Evolutionary conservation across 495 filamentous ascomycete genomes (phyloP).

Genomic region (Penicillium ochrochloron): DNA sequence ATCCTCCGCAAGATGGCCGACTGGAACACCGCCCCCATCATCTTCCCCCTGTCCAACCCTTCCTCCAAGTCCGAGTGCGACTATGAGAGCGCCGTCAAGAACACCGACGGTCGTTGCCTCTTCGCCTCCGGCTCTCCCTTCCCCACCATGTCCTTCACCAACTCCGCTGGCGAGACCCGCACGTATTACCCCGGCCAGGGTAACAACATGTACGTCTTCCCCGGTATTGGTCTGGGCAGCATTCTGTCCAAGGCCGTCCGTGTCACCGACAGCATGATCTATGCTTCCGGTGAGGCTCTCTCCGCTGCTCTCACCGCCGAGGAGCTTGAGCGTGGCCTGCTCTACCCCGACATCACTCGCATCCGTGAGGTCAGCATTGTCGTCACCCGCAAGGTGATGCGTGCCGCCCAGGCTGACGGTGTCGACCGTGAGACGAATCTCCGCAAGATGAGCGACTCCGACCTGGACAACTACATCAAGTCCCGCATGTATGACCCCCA

Average conservation of each 20-base stretch:
- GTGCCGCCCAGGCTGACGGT: conserved; percentile 79
- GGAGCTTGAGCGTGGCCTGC: conserved; percentile 78
- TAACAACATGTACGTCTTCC: conserved; percentile 96
- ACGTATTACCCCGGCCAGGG: conserved; percentile 88
- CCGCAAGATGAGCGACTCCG: conserved; percentile 72
- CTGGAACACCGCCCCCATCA: conserved; percentile 79
- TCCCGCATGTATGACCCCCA: conserved; percentile 81
- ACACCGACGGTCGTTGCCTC: conserved; percentile 87
- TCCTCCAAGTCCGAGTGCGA: conserved; percentile 96
- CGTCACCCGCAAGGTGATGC: conserved; percentile 92
- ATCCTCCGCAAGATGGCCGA: conserved; percentile 84
- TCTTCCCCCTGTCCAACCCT: conserved; percentile 95
- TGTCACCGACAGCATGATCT: conserved; percentile 93
- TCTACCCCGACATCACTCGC: conserved; percentile 92
- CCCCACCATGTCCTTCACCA: conserved; percentile 66
- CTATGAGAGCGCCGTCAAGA: conserved; percentile 84
- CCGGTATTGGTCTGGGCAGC: conserved; percentile 91
- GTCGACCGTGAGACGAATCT: conserved; percentile 78
- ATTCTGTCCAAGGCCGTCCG: conserved; percentile 88
- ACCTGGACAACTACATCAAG: conserved; percentile 80
- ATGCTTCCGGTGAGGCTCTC: conserved; percentile 84
- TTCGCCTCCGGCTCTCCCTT: conserved; percentile 97
- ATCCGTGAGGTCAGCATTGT: conserved; percentile 88
- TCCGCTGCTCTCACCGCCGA: conserved; percentile 76
- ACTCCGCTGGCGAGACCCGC: conserved; percentile 63